Conservation (phyloP, 2,329 filamentous ascomycete genomes). For the Colletotrichum sp. region DNA sequence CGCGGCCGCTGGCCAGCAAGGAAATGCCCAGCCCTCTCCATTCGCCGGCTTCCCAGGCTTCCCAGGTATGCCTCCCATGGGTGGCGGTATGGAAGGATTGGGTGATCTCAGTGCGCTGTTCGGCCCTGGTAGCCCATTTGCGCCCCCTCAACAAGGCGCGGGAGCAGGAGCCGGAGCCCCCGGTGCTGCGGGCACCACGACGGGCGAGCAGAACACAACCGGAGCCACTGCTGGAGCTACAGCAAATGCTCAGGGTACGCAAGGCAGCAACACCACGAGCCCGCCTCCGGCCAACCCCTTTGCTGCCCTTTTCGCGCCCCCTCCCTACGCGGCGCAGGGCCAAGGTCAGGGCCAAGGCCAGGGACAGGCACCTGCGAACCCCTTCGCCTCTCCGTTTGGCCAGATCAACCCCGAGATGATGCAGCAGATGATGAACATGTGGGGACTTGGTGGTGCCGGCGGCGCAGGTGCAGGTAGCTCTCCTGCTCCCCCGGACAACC, state of each 20-base stretch:
- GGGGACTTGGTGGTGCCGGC: constrained; percentile 43
- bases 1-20: constrained; percentile 32
- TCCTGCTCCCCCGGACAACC: constrained; percentile 72
- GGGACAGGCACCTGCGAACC: constrained; percentile 33
- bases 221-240: constrained; percentile 22
- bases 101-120: constrained; percentile 32
- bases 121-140: constrained; percentile 24
- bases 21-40: constrained; percentile 38
- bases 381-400: constrained; percentile 49
- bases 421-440: constrained; percentile 58
- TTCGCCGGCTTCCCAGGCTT: constrained; percentile 40
- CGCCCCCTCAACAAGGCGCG: constrained; percentile 20
- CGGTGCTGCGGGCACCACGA: constrained; percentile 9
- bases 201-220: constrained; percentile 16
- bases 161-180: neutral
- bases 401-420: constrained; percentile 55
- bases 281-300: constrained; percentile 67
- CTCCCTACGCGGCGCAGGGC: constrained; percentile 33
- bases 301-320: constrained; percentile 61
- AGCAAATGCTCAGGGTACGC: constrained; percentile 21
- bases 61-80: neutral
- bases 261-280: constrained; percentile 28
- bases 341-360: constrained; percentile 30
- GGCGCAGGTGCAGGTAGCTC: constrained; percentile 34
- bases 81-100: constrained; percentile 18